Evolutionary conservation across 192 early-diverging fungal genomes (phyloP).

Genomic region (Jimgerdemannia flammicorona): DNA sequence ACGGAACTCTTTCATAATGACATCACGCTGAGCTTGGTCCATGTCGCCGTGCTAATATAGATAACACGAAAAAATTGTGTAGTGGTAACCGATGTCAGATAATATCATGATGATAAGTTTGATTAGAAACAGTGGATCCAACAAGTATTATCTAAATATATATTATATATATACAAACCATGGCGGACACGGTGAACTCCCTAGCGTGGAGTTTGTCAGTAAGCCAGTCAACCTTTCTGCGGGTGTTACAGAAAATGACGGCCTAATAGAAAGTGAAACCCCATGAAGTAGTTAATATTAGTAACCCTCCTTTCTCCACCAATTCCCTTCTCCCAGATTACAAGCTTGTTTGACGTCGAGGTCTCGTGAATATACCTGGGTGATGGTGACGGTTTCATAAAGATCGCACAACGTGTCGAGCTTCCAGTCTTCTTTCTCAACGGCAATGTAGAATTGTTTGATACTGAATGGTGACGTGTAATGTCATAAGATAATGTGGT

Average conservation of each 20-base stretch:
- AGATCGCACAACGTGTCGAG: constrained; percentile 97
- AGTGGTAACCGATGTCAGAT: no score
- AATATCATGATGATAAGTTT: no score
- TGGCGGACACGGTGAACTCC: constrained; percentile 95
- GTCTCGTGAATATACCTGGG: constrained; percentile 19
- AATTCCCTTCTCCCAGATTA: no score
- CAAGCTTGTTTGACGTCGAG: no score
- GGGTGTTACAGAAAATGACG: constrained; percentile 99
- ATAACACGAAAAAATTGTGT: not conserved
- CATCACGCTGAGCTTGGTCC: constrained; percentile 92
- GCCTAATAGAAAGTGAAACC: constrained; percentile 48
- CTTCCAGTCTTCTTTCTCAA: constrained; percentile 99
- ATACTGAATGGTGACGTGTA: constrained; percentile 16
- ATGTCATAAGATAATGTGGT: no score
- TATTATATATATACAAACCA: constrained; percentile 25
- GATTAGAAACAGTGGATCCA: no score
- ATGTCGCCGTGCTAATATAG: constrained; percentile 84
- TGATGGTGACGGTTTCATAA: constrained; percentile 97
- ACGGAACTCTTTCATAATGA: constrained; percentile 99
- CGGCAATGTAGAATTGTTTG: constrained; percentile 97
- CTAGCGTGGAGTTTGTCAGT: constrained; percentile 91
- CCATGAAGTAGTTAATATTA: no score
- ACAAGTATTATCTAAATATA: no score
- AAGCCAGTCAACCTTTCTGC: constrained; percentile 99
- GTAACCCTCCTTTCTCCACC: no score